phyloP scores from a whole-genome alignment of 495 filamentous ascomycete genomes.

The Neurospora hispaniola region DNA sequence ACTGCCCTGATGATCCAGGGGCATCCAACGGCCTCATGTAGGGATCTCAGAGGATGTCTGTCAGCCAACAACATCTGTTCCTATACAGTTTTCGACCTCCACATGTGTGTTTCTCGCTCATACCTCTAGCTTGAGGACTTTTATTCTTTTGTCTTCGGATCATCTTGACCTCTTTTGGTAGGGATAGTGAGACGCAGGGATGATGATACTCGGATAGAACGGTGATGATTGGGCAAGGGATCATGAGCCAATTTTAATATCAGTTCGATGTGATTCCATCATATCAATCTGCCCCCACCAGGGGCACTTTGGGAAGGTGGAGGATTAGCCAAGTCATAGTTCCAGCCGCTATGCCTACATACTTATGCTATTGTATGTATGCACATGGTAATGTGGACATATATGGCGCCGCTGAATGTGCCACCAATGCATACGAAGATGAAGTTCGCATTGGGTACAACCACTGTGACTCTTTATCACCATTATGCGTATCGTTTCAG shows the following conservation, averaged over 20 bases:
- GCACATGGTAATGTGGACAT: background rate
- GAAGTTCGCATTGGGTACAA: background rate
- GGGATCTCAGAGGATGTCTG: background rate
- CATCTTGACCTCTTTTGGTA: background rate
- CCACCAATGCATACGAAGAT: background rate
- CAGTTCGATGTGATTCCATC: background rate
- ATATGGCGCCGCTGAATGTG: background rate
- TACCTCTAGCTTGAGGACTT: background rate
- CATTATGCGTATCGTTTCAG: background rate
- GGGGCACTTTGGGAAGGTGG: background rate
- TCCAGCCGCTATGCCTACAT: background rate
- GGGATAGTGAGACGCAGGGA: background rate
- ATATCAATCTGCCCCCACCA: background rate
- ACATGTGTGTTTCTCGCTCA: background rate
- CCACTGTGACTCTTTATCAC: background rate
- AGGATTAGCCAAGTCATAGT: background rate
- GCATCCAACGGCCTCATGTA: background rate
- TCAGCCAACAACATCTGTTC: background rate
- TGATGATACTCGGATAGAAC: background rate
- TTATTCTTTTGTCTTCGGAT: background rate
- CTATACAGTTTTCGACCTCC: background rate
- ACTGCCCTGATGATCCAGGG: background rate
- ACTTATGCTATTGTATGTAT: no score
- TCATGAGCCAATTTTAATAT: background rate
- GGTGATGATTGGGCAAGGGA: background rate